Conservation (phyloP, 2,329 filamentous ascomycete genomes). For the Knufia petricola region DNA sequence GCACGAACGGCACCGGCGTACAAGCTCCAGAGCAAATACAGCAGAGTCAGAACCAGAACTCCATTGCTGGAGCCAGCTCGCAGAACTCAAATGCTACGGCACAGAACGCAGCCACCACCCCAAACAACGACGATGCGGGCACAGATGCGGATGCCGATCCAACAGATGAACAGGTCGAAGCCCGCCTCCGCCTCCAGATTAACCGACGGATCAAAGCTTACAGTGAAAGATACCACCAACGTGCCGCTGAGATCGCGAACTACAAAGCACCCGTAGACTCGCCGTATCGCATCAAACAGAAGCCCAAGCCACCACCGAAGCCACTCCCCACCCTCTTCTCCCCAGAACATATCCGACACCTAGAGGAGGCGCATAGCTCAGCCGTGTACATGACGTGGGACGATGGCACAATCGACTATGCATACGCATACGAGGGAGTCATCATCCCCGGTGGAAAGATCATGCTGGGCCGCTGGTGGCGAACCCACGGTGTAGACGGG, state of each 20-base stretch:
- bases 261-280: neutral
- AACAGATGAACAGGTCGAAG: constrained; percentile 14
- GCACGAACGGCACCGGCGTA: neutral
- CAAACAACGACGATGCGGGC: neutral
- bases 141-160: neutral
- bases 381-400: constrained; percentile 16
- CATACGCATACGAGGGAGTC: constrained; percentile 40
- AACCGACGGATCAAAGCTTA: constrained; percentile 1
- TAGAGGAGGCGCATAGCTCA: constrained; percentile 18
- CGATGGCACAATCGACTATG: constrained; percentile 25
- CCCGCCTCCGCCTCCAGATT: neutral
- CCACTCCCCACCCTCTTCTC: constrained; percentile 4
- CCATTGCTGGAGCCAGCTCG: too few relatives aligned
- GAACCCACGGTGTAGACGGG: constrained; percentile 12
- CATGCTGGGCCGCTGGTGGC: constrained; percentile 44
- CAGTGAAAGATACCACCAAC: neutral
- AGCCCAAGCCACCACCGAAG: neutral
- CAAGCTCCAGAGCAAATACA: neutral
- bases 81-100: neutral
- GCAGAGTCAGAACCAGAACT: neutral
- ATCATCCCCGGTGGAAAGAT: constrained; percentile 39
- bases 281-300: neutral
- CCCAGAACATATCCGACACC: constrained; percentile 12
- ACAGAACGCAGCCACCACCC: neutral
- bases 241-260: neutral